Evolutionary conservation across 441 rosid genomes (phyloP).

Genomic region (Kokia cookei): DNA sequence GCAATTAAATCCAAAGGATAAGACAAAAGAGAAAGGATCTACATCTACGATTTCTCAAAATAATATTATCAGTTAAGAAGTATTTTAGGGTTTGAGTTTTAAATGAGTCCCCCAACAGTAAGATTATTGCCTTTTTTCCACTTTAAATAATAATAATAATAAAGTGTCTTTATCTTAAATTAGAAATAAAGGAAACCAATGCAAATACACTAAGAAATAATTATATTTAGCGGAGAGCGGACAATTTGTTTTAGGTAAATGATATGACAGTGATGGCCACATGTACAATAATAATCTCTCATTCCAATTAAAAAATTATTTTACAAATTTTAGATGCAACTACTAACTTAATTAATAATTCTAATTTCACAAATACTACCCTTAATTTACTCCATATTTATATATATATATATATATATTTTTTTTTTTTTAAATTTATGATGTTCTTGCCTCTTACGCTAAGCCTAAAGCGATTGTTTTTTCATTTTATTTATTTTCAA

Average conservation of each 20-base stretch:
- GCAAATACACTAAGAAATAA: background rate
- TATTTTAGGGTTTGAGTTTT: too few species aligned
- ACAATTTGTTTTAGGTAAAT: background rate
- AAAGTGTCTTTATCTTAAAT: too few species aligned
- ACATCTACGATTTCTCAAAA: too few species aligned
- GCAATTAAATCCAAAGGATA: background rate
- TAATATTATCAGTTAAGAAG: too few species aligned
- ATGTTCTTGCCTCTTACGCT: background rate
- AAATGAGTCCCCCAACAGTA: too few species aligned
- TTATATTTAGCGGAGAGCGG: background rate
- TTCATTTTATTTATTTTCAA: background rate
- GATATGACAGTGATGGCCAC: background rate
- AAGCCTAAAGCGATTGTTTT: too few species aligned
- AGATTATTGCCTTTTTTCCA: too few species aligned
- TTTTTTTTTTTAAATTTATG: background rate
- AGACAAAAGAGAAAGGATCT: background rate
- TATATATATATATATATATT: too few species aligned
- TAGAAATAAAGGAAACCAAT: background rate
- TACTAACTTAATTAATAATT: constrained; percentile 3
- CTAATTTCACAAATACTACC: background rate
- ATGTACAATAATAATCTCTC: too few species aligned
- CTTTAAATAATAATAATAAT: too few species aligned
- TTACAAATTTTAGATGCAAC: constrained; percentile 7
- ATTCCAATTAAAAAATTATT: background rate
- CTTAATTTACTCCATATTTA: background rate